phyloP scores from a whole-genome alignment of 2,329 filamentous ascomycete species.

The Pseudomassariella vexata region DNA sequence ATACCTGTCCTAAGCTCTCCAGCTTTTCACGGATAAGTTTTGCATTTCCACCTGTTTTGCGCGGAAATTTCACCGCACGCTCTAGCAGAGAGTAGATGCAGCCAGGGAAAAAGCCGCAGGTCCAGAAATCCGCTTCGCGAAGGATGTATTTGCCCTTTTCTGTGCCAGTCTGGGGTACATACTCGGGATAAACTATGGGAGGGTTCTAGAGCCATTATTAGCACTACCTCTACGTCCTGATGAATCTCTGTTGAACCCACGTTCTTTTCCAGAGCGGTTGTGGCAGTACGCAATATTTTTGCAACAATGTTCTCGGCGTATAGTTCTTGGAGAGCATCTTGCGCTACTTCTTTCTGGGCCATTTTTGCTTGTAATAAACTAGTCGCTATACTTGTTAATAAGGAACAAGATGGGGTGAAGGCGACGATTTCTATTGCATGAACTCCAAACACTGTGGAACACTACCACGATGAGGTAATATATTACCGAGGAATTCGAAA shows the following conservation, averaged over 20 bases:
- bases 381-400: no score
- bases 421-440: no score
- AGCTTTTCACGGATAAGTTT: conserved; percentile 11
- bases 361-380: no score
- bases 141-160: conserved; percentile 19
- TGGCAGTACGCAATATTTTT: conserved; percentile 8
- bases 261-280: conserved; percentile 3
- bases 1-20: conserved; percentile 18
- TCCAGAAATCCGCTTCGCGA: conserved; percentile 32
- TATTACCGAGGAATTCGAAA: no score
- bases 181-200: conserved; percentile 23
- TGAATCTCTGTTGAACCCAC: background rate
- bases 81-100: conserved; percentile 29
- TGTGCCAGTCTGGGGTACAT: conserved; percentile 21
- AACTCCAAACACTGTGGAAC: no score
- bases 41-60: conserved; percentile 1
- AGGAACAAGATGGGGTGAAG: no score
- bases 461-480: no score
- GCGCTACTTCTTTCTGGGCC: no score
- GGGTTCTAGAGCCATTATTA: conserved; percentile 1
- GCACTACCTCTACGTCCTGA: no score
- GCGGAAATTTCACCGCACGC: conserved; percentile 23
- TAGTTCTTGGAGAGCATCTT: conserved; percentile 6
- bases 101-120: conserved; percentile 36
- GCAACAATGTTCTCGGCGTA: conserved; percentile 10